Evolutionary conservation across 2,329 filamentous ascomycete genomes (phyloP).

Genomic region (Sarocladium strictum): DNA sequence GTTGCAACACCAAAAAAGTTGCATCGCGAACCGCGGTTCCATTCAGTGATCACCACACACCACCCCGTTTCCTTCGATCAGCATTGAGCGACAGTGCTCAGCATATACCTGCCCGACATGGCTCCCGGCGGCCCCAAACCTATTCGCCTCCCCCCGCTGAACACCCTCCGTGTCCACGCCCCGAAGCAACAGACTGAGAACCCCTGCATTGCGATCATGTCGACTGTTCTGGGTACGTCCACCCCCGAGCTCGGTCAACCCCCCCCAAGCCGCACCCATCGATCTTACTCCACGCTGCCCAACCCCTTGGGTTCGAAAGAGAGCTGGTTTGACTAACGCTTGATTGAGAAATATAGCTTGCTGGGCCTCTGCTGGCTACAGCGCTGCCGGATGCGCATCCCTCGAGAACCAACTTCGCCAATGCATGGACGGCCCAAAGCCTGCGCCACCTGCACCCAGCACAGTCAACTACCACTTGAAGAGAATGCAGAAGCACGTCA

Average conservation of each 20-base stretch:
- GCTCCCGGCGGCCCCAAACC: slow-evolving; percentile 37
- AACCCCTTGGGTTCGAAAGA: too few relatives aligned
- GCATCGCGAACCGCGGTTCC: slow-evolving; percentile 2
- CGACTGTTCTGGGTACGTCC: slow-evolving; percentile 45
- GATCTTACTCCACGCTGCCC: too few relatives aligned
- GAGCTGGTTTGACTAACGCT: too few relatives aligned
- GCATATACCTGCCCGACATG: slow-evolving; percentile 28
- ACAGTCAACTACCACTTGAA: slow-evolving; percentile 91
- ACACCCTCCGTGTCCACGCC: slow-evolving; percentile 47
- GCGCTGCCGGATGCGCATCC: slow-evolving; percentile 49
- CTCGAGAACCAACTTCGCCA: slow-evolving; percentile 55
- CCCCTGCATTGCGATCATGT: slow-evolving; percentile 52
- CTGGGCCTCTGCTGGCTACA: slow-evolving; percentile 76
- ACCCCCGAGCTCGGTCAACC: too few relatives aligned
- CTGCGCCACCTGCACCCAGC: slow-evolving; percentile 46
- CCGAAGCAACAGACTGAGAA: slow-evolving; percentile 44
- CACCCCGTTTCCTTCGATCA: slow-evolving; percentile 12
- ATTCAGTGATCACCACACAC: not conserved
- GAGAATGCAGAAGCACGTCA: slow-evolving; percentile 69
- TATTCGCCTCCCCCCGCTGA: slow-evolving; percentile 53
- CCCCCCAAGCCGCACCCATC: too few relatives aligned
- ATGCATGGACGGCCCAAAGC: slow-evolving; percentile 75
- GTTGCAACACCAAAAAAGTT: slow-evolving; percentile 6
- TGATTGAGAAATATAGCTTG: slow-evolving; percentile 68
- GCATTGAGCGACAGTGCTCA: slow-evolving; percentile 24